Conservation (phyloP, 495 filamentous ascomycete genomes). For the Podospora comata region DNA sequence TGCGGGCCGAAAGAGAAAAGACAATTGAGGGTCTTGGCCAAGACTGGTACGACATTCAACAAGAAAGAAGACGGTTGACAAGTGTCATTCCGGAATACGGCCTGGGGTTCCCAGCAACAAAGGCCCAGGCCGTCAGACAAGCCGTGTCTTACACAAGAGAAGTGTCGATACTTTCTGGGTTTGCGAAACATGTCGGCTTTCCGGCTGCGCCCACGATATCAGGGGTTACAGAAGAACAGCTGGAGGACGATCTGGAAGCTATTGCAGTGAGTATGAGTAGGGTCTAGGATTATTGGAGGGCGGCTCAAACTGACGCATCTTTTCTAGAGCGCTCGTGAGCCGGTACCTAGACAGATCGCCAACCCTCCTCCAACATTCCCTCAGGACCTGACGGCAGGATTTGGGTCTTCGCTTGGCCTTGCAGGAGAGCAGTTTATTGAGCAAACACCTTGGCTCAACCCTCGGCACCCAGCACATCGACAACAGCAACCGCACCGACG, state of each 20-base stretch:
- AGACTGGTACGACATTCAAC: constrained; percentile 86
- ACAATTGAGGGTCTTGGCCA: constrained; percentile 76
- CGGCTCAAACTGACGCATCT: constrained; percentile 22
- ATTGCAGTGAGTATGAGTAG: constrained; percentile 83
- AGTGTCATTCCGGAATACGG: constrained; percentile 76
- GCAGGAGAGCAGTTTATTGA: constrained; percentile 82
- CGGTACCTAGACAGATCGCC: constrained; percentile 15
- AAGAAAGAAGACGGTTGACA: constrained; percentile 80
- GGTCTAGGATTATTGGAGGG: background rate
- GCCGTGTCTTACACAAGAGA: constrained; percentile 90
- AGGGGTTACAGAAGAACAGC: constrained; percentile 64
- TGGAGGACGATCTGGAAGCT: constrained; percentile 81
- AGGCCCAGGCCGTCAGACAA: constrained; percentile 67
- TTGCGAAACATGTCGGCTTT: constrained; percentile 93
- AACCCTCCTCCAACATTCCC: constrained; percentile 25
- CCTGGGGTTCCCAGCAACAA: constrained; percentile 66
- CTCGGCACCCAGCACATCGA: constrained; percentile 73
- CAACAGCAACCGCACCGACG: constrained; percentile 42
- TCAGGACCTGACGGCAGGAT: constrained; percentile 34
- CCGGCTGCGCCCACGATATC: constrained; percentile 85
- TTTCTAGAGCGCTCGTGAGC: constrained; percentile 39
- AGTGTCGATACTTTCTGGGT: constrained; percentile 82
- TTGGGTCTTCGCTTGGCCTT: constrained; percentile 47
- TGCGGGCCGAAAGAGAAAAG: constrained; percentile 75
- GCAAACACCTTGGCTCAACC: constrained; percentile 83